phyloP scores from a whole-genome alignment of 169 alveolate genomes.

The Plasmodium vivax region DNA sequence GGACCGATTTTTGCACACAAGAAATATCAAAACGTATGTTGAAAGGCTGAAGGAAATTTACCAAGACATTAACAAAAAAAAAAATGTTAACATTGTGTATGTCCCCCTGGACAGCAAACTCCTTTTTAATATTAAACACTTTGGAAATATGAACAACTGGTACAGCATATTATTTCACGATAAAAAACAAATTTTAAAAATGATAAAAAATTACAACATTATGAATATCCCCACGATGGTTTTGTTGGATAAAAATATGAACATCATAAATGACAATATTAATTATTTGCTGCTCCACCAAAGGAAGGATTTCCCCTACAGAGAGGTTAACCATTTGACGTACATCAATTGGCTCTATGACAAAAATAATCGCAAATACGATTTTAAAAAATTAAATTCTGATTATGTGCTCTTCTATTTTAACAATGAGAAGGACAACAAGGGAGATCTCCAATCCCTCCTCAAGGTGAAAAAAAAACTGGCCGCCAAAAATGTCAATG shows the following conservation, averaged over 20 bases:
- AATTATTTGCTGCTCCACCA: slow-evolving; percentile 60
- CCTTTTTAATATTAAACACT: slow-evolving; percentile 65
- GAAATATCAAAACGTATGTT: slow-evolving; percentile 64
- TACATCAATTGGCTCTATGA: slow-evolving; percentile 43
- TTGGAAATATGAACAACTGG: slow-evolving; percentile 59
- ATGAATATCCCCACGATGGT: slow-evolving; percentile 73
- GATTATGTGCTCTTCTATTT: slow-evolving; percentile 52
- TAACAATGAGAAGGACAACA: slow-evolving; percentile 50
- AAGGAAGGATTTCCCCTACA: slow-evolving; percentile 39
- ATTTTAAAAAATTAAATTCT: slow-evolving; percentile 49
- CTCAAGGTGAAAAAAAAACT: slow-evolving; percentile 33
- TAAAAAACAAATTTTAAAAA: slow-evolving; percentile 58
- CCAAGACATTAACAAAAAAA: slow-evolving; percentile 34
- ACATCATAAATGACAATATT: slow-evolving; percentile 52
- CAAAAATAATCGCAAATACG: slow-evolving; percentile 25
- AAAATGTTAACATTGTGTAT: slow-evolving; percentile 28
- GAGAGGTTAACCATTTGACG: slow-evolving; percentile 24
- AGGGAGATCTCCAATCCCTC: slow-evolving; percentile 41
- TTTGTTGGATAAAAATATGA: slow-evolving; percentile 65
- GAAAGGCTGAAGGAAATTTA: slow-evolving; percentile 60
- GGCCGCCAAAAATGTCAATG: slow-evolving; percentile 23
- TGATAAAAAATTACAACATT: slow-evolving; percentile 58
- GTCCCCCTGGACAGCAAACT: slow-evolving; percentile 58
- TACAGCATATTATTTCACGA: slow-evolving; percentile 53
- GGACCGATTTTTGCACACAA: slow-evolving; percentile 46